Conservation (phyloP, 2,329 filamentous ascomycete genomes). For the Stemphylium vesicarium region DNA sequence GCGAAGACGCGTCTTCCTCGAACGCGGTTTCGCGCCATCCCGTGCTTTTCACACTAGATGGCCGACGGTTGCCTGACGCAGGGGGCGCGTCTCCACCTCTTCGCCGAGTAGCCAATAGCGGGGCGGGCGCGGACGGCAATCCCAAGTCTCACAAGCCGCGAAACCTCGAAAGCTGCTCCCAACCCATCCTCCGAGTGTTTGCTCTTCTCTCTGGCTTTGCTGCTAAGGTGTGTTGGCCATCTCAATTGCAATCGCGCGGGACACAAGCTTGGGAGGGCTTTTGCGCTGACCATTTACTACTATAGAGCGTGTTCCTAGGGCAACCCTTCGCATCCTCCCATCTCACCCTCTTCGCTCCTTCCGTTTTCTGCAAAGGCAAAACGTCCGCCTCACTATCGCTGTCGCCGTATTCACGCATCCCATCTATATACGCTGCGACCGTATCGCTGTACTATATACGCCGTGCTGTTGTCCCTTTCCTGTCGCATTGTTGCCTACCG, state of each 20-base stretch:
- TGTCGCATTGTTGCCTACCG: background rate
- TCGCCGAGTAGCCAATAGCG: slow-evolving; percentile 13
- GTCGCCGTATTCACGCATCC: slow-evolving; percentile 1
- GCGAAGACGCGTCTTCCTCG: background rate
- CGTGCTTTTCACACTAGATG: background rate
- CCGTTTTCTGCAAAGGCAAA: slow-evolving; percentile 22
- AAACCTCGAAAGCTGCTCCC: slow-evolving; percentile 21
- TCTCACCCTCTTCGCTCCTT: slow-evolving; percentile 8
- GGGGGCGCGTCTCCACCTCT: slow-evolving; percentile 1
- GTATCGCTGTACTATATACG: slow-evolving; percentile 6
- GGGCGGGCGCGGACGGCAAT: slow-evolving; percentile 8
- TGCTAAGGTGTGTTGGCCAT: slow-evolving; percentile 17
- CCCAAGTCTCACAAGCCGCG: slow-evolving; percentile 29
- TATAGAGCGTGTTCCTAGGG: slow-evolving; percentile 26
- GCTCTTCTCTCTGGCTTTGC: slow-evolving; percentile 15
- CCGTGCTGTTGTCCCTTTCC: background rate
- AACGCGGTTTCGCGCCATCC: background rate
- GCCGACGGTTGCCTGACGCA: slow-evolving; percentile 6
- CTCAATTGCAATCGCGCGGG: slow-evolving; percentile 14
- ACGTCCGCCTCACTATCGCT: slow-evolving; percentile 22
- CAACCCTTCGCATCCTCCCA: slow-evolving; percentile 30
- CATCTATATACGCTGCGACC: background rate
- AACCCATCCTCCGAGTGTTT: slow-evolving; percentile 20
- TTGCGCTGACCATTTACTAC: slow-evolving; percentile 23
- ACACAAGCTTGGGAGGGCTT: background rate